Evolutionary conservation across 805 yeast genomes (phyloP), one percentile per base, ranked within the genome.

Genomic region (Saturnispora silvae): DNA sequence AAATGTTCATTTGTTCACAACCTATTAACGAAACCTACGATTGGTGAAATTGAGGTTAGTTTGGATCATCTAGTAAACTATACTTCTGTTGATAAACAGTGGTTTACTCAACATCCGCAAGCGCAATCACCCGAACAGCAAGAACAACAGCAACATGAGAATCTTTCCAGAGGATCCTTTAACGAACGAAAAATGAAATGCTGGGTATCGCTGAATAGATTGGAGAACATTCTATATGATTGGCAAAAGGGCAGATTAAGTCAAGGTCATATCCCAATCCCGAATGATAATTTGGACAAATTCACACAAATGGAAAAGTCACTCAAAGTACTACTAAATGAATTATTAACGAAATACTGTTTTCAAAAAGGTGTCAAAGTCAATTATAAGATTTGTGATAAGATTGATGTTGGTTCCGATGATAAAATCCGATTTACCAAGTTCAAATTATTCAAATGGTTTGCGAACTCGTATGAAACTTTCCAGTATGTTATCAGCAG

Each of bases 341-440:
- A 61, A 35, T 34, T 53, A 20, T 41, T 58, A 17, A 46, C 61
- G 1, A 30, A 40, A n/a, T 60, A 45, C 41, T 53, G 59, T 17
- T 16, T 35, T 2, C 33, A 45, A 5, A 41, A 57, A 8, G 38
- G 46, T 3, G 39, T 63, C 2, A 50, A 54, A 4, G 33, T 61
- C 4, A 38, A 53, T 11, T 45, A 45, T 19, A 44, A 57, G 38
- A 57, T 43, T 46, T 65, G 50, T 37, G 38, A 26, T 10, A 61
- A 31, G 30, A 40, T 28, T 2, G 37, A 40, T 30, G 6, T n/a
- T 0, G 34, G 38, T 19, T 52, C 40, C 34, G 40, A 20, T 39
- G 70, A 43, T 60, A 59, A 38, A 42, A 53, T 44, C 44, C 55
- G 46, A 39, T 47, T 47, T 27, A 37, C 48, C 16, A 45, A 50